These are phyloP conservation scores for Coemansia sp. DNA, from an alignment of 192 early-diverging fungal species.

Conservation along the genomic window DNA sequence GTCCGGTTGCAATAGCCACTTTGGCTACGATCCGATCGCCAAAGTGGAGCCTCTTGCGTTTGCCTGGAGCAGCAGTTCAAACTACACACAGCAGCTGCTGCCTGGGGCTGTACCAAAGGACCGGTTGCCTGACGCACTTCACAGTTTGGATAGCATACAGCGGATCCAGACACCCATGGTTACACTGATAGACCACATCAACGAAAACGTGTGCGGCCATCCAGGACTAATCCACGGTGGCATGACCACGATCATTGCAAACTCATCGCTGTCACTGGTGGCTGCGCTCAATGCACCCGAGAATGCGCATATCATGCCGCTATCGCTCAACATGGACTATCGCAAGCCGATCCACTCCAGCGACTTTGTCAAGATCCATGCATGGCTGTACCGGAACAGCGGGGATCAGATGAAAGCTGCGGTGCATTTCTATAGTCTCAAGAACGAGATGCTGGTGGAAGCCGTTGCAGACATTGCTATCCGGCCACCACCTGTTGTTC, in stretches of 20 bases:
- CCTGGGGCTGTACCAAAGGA: constrained; percentile 13
- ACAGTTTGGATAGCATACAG: background rate
- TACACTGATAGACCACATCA: constrained; percentile 38
- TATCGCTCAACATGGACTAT: constrained; percentile 52
- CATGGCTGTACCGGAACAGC: constrained; percentile 30
- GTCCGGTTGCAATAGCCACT: constrained; percentile 25
- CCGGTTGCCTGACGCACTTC: constrained; percentile 9
- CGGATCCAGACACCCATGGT: constrained; percentile 24
- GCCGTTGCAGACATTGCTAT: constrained; percentile 29
- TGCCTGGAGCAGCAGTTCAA: constrained; percentile 16
- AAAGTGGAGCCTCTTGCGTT: constrained; percentile 32
- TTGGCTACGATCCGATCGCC: constrained; percentile 27
- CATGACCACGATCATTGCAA: constrained; percentile 43
- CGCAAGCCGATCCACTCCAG: constrained; percentile 37
- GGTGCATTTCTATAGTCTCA: constrained; percentile 29
- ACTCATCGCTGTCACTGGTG: constrained; percentile 32
- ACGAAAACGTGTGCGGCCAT: constrained; percentile 38
- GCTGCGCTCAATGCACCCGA: constrained; percentile 32
- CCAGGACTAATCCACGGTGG: constrained; percentile 48
- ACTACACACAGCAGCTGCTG: constrained; percentile 15
- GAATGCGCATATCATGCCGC: constrained; percentile 10
- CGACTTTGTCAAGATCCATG: constrained; percentile 45
- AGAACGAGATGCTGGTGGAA: constrained; percentile 34
- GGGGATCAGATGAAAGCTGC: constrained; percentile 14
- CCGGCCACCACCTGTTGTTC: background rate